phyloP scores from a whole-genome alignment of 441 rosid genomes.

The Omphalea diandra region DNA sequence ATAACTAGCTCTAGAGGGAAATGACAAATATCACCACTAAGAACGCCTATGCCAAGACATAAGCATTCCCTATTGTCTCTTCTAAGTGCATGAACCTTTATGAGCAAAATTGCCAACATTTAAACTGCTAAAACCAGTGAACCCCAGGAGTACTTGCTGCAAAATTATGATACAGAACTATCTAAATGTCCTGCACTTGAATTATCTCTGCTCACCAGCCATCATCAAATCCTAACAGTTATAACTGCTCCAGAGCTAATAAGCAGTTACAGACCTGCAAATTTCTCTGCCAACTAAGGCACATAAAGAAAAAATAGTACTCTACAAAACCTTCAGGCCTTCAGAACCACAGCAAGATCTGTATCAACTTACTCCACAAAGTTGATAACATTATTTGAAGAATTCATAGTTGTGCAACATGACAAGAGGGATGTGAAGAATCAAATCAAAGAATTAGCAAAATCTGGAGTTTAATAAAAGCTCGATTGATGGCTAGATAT shows the following conservation, averaged over 20 bases:
- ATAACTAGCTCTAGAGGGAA: neutral
- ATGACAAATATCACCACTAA: neutral
- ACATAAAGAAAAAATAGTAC: constrained; percentile 10
- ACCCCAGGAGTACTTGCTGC: constrained; percentile 12
- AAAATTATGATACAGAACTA: constrained; percentile 10
- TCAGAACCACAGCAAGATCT: neutral
- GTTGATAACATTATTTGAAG: constrained; percentile 9
- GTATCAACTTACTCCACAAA: constrained; percentile 13
- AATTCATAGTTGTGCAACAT: constrained; percentile 9
- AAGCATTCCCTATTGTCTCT: neutral
- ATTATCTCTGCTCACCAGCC: constrained; percentile 16
- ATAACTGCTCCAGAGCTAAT: neutral
- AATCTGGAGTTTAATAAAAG: constrained; percentile 12
- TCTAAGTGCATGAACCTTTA: constrained; percentile 5
- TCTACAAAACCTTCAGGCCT: constrained; percentile 1
- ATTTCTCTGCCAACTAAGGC: constrained; percentile 11
- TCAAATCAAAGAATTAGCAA: constrained; percentile 15
- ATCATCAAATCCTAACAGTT: constrained; percentile 14
- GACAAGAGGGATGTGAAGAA: constrained; percentile 12
- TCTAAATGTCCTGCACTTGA: constrained; percentile 6
- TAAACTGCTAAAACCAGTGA: constrained; percentile 13
- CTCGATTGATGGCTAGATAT: constrained; percentile 19
- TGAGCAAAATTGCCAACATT: constrained; percentile 16
- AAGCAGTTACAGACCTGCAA: constrained; percentile 16
- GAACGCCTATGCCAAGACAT: constrained; percentile 7